Evolutionary conservation across 1,284 basidiomycete species (phyloP), one percentile per base, ranked within the genome.

Genomic region (Jaminaea rosea): DNA sequence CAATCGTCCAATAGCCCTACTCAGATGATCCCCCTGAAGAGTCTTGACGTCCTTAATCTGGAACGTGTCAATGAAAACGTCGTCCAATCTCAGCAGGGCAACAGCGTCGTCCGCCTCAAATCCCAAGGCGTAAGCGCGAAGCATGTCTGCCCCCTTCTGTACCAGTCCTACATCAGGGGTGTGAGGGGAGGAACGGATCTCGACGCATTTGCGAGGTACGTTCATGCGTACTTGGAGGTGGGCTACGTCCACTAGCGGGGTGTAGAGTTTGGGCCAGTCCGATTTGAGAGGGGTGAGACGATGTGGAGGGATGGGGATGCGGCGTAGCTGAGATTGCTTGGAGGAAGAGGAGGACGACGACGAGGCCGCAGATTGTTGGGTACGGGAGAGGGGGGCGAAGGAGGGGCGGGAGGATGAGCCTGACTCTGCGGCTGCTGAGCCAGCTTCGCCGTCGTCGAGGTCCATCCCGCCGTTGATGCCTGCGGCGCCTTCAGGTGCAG

Each of bases 1-100:
- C 71, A 98, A 96, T 63, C 93, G 89, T 39, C 91, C 93, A 55
- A 98, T 97, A 10, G 93, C 93, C 60, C 93, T 85, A 15, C 88
- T 87, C 10, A 98, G 79, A 74, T 98, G 94, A 72, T 98, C 94
- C 1, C 93, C 93, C 59, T 96, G 91, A 3, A 98, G 80, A 0
- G 90, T 94, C 78, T 98, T 98, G 53, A 98, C 91, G 67, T 98
- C 93, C 76, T 97, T 98, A 76, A 98, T 92, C 77, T 98, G 72
- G 66, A 97, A 97, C 0, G 91, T 92, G 73, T 97, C 93, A 39
- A 98, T 84, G 76, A 97, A 98, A 13, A 98, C 81, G 74, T 98
- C 94, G 72, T 98, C 93, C 67, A 98, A 77, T 58, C 93, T 83
- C 26, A 98, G 81, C 8, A 98, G 83, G 2, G 93, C 94, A 60